These are phyloP conservation scores for Eragrostis nindensis DNA, from an alignment of 176 grass and related monocot genomes.

Conservation along the genomic window DNA sequence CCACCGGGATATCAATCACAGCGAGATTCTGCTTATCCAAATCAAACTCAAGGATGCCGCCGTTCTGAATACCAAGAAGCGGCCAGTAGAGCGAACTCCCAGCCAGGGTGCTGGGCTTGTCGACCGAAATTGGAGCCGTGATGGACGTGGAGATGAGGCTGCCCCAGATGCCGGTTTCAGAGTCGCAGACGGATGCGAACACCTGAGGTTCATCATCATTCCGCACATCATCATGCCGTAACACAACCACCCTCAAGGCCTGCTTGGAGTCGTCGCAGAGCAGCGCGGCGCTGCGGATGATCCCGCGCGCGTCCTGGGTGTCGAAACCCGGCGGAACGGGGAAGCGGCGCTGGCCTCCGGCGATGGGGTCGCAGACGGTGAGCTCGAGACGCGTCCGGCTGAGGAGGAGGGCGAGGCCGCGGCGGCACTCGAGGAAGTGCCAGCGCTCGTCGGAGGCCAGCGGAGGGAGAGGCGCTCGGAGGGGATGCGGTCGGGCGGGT, in stretches of 20 bases:
- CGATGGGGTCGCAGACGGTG: neutral
- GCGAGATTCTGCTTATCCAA: neutral
- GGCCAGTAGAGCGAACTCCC: conserved; percentile 3
- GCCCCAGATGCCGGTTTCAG: neutral
- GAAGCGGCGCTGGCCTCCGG: neutral
- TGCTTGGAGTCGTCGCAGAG: too few species aligned
- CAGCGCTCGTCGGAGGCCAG: too few species aligned
- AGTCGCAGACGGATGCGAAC: neutral
- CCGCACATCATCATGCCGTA: neutral
- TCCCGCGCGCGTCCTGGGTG: too few species aligned
- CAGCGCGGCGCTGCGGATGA: too few species aligned
- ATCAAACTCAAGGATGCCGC: conserved; percentile 17
- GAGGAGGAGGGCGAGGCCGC: neutral
- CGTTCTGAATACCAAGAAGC: neutral
- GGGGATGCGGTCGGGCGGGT: neutral
- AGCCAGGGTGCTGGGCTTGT: neutral
- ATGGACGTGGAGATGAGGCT: neutral
- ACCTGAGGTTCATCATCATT: neutral
- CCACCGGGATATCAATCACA: neutral
- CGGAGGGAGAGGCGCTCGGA: neutral
- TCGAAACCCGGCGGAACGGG: neutral
- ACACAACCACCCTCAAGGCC: neutral
- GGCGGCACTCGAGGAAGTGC: neutral
- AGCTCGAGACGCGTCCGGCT: neutral
- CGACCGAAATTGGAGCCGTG: fast-evolving